Conservation (phyloP, 345 rosid genomes). For the Syzygium aqueum region DNA sequence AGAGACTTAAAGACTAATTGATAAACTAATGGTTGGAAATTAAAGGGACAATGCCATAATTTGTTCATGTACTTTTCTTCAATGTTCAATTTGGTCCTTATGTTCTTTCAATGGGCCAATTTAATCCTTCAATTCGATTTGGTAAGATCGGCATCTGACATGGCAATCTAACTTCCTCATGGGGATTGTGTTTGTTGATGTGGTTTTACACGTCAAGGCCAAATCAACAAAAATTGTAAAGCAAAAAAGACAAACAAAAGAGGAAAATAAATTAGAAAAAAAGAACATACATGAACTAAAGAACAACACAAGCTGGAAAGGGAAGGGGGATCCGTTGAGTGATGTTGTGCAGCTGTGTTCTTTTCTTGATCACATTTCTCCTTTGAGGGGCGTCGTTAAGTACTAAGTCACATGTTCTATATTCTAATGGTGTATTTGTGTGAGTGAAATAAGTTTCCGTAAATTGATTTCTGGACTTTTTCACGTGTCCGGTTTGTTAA, state of each 20-base stretch:
- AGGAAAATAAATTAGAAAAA: neutral
- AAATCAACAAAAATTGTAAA: neutral
- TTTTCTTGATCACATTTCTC: neutral
- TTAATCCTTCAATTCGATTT: neutral
- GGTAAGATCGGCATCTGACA: neutral
- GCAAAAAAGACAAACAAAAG: neutral
- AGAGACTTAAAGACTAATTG: neutral
- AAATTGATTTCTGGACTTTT: neutral
- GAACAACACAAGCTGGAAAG: neutral
- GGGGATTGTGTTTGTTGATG: neutral
- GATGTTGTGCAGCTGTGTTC: neutral
- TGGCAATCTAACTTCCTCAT: neutral
- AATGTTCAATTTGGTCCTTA: neutral
- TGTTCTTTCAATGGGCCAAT: neutral
- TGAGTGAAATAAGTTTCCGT: too few species aligned
- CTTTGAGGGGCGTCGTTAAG: neutral
- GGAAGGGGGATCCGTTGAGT: neutral
- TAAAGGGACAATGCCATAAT: neutral
- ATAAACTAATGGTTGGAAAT: neutral
- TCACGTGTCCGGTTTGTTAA: too few species aligned
- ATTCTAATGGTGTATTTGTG: neutral
- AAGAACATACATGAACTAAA: neutral
- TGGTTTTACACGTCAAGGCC: neutral
- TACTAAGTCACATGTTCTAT: neutral
- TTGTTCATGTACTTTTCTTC: neutral